Evolutionary conservation across 352 stramenopile species (phyloP).

Genomic region (Paralagenidium karlingii): DNA sequence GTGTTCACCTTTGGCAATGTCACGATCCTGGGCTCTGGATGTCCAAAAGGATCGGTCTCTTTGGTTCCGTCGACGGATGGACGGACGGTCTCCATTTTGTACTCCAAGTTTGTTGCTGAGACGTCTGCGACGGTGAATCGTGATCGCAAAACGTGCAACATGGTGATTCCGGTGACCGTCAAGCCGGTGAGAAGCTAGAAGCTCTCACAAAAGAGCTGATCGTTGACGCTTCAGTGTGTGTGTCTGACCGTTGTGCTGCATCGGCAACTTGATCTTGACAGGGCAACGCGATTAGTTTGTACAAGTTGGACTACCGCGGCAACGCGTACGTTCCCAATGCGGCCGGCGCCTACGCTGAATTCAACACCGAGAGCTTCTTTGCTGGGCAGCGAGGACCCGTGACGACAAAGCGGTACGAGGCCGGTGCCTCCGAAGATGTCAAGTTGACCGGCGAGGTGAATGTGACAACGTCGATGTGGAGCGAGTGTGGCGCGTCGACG

Average conservation of each 20-base stretch:
- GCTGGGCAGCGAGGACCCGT: no score
- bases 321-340: no score
- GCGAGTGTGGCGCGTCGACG: constrained; percentile 9
- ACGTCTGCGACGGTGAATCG: constrained; percentile 2
- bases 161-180: constrained; percentile 10
- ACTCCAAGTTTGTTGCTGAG: constrained; percentile 9
- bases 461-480: constrained; percentile 12
- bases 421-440: constrained; percentile 6
- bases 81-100: constrained; percentile 10
- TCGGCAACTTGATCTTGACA: no score
- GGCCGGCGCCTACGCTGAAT: no score
- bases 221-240: no score
- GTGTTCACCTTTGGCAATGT: constrained; percentile 9
- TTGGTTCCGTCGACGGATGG: constrained; percentile 7
- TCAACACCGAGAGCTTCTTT: no score
- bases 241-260: no score
- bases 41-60: constrained; percentile 5
- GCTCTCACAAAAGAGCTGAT: no score
- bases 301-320: no score
- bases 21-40: constrained; percentile 10
- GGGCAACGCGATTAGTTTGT: no score
- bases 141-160: constrained; percentile 13
- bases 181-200: no score
- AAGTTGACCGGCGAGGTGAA: constrained; percentile 9
- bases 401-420: constrained; percentile 6